Conservation (phyloP, 2,329 filamentous ascomycete genomes). For the Penicillium sp. region DNA sequence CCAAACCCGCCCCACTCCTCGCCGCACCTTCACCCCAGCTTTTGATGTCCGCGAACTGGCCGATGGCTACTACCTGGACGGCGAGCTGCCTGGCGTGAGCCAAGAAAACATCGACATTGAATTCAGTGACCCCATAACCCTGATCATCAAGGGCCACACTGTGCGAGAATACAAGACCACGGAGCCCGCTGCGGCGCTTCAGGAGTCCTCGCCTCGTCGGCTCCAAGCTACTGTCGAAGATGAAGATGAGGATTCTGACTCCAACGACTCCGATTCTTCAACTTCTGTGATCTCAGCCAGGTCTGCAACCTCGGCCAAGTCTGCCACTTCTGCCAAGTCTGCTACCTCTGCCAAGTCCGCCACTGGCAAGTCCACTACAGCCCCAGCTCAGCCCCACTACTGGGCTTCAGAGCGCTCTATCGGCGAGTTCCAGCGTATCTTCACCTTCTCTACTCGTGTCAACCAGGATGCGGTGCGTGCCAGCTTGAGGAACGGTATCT, state of each 20-base stretch:
- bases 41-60: constrained; percentile 48
- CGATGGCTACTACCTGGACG: constrained; percentile 45
- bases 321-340: neutral
- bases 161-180: constrained; percentile 34
- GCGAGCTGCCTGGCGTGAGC: constrained; percentile 46
- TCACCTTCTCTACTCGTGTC: constrained; percentile 57
- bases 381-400: constrained; percentile 35
- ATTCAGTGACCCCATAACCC: constrained; percentile 46
- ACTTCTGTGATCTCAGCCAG: constrained; percentile 9
- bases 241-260: constrained; percentile 36
- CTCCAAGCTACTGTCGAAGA: constrained; percentile 57
- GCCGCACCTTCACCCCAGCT: constrained; percentile 37
- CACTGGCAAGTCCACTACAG: constrained; percentile 3
- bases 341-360: neutral
- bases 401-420: constrained; percentile 60
- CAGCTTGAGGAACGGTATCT: constrained; percentile 58
- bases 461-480: constrained; percentile 61
- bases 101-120: constrained; percentile 48
- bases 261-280: constrained; percentile 2
- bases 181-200: constrained; percentile 6
- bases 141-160: constrained; percentile 44
- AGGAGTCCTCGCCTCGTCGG: constrained; percentile 25
- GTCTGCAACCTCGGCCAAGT: neutral
- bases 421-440: constrained; percentile 58
- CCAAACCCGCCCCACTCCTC: constrained; percentile 24